These are phyloP conservation scores for Yamadazyma sp. DNA, from an alignment of 1,139 yeast species.

Conservation along the genomic window DNA sequence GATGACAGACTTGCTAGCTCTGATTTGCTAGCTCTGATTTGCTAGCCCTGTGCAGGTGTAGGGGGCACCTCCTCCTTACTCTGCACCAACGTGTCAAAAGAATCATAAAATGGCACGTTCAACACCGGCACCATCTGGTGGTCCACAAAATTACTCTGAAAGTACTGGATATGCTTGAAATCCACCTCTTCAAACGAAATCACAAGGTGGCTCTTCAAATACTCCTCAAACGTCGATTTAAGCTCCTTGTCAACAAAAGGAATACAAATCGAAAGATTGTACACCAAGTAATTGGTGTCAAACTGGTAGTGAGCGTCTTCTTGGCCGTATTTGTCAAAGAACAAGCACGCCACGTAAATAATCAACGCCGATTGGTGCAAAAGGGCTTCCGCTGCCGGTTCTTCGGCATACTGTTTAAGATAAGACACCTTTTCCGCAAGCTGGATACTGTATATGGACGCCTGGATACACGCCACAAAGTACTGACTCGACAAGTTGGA, in stretches of 20 bases:
- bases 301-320: conserved; percentile 2
- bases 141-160: conserved; percentile 23
- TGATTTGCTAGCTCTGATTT: no score
- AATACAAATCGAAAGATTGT: background rate
- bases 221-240: background rate
- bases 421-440: background rate
- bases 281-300: conserved; percentile 7
- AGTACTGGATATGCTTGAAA: conserved; percentile 9
- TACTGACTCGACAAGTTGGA: conserved; percentile 2
- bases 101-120: conserved; percentile 6
- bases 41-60: no score
- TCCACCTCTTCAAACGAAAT: background rate
- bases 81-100: conserved; percentile 8
- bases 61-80: no score
- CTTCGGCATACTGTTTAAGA: background rate
- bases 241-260: background rate
- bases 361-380: conserved; percentile 7
- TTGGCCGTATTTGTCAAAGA: conserved; percentile 4
- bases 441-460: conserved; percentile 9
- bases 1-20: no score
- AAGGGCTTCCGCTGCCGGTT: background rate
- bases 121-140: conserved; percentile 19
- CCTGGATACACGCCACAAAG: conserved; percentile 8
- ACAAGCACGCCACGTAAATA: conserved; percentile 6
- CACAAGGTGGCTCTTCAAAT: background rate